Conservation (phyloP, 129 eudicot genomes). For the Pittosporum tobira region DNA sequence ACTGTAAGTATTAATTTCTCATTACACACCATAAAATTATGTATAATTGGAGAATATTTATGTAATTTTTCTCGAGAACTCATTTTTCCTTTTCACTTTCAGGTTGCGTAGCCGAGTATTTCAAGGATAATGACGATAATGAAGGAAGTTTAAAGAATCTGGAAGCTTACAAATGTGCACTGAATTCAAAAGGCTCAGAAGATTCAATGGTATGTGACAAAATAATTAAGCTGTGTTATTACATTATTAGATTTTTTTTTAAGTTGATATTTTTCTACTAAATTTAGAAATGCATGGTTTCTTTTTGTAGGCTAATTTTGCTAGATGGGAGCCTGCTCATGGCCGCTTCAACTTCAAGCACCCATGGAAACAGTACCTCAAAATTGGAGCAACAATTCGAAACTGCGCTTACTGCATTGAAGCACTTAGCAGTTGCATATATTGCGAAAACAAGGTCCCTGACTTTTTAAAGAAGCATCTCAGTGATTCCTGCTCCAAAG, state of each 20-base stretch:
- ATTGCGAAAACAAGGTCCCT: constrained; percentile 42
- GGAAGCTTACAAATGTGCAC: constrained; percentile 55
- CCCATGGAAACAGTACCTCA: constrained; percentile 67
- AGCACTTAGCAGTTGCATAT: constrained; percentile 52
- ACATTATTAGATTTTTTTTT: too few species aligned
- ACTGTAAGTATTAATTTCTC: constrained; percentile 25
- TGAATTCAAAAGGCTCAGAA: constrained; percentile 60
- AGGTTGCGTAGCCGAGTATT: constrained; percentile 64
- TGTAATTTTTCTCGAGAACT: background rate
- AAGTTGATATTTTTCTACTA: background rate
- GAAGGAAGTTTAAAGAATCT: constrained; percentile 24
- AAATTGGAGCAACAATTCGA: constrained; percentile 45
- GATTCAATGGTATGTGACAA: constrained; percentile 51
- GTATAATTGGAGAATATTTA: background rate
- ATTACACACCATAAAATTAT: background rate
- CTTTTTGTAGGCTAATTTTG: constrained; percentile 41
- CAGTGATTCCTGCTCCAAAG: constrained; percentile 28
- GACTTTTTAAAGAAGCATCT: constrained; percentile 37
- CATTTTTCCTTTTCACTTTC: background rate
- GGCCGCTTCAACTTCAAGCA: constrained; percentile 51
- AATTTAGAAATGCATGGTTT: background rate
- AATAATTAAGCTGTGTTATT: background rate
- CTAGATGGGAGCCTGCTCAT: constrained; percentile 79
- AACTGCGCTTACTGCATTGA: constrained; percentile 58
- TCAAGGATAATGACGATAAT: constrained; percentile 18